Percentiles rank a stretch among this genome's conserved stretches.
phyloP scores from a whole-genome alignment of 1,284 basidiomycete species.

The Phenoliferia sp. region DNA sequence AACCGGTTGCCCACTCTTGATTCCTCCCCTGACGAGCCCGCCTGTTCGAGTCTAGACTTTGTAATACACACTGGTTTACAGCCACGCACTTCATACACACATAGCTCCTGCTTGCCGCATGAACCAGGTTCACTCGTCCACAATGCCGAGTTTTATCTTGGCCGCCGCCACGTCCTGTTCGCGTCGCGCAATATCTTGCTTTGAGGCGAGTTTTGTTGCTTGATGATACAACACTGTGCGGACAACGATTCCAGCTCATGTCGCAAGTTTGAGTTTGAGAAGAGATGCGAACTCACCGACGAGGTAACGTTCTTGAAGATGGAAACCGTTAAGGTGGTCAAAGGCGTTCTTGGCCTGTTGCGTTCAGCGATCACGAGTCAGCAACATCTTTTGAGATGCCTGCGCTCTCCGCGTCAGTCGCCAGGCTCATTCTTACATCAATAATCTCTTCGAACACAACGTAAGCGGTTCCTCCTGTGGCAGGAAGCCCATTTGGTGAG shows the following conservation, averaged over 20 bases:
- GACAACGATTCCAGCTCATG: not conserved
- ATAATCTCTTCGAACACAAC: constrained; percentile 52
- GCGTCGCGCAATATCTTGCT: constrained; percentile 83
- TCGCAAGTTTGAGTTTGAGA: not conserved
- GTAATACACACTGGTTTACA: no score
- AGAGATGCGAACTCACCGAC: constrained; percentile 39
- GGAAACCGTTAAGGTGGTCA: constrained; percentile 95
- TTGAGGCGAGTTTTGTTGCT: constrained; percentile 90
- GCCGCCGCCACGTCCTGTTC: constrained; percentile 84
- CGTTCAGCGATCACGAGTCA: not conserved
- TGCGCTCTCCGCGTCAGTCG: not conserved
- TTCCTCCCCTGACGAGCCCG: not conserved
- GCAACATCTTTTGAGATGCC: constrained; percentile 6
- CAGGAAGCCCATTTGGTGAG: not conserved
- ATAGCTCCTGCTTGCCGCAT: no score
- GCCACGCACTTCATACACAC: no score
- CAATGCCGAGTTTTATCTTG: constrained; percentile 65
- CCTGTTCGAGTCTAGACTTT: no score
- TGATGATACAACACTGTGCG: constrained; percentile 87
- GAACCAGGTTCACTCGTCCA: constrained; percentile 33
- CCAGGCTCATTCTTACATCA: constrained; percentile 36
- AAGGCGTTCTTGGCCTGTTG: constrained; percentile 72
- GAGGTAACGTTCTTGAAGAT: constrained; percentile 95
- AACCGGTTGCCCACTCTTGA: no score
- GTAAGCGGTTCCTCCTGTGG: constrained; percentile 73